Conservation (phyloP, 495 filamentous ascomycete genomes). For the Talaromyces ruber region DNA sequence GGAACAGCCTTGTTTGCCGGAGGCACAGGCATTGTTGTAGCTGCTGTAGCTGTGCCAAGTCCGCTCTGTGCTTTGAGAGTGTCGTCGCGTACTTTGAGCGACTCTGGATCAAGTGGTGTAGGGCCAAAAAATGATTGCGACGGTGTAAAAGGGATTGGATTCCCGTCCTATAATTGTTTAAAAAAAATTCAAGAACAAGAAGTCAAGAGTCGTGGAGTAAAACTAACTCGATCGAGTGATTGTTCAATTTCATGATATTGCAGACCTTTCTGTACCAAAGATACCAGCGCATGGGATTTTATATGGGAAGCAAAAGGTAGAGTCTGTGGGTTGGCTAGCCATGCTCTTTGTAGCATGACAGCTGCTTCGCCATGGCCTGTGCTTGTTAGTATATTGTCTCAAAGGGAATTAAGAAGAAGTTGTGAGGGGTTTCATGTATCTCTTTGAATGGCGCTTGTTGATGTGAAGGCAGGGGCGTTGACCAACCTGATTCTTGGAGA, state of each 20-base stretch:
- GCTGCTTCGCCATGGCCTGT: slow-evolving; percentile 60
- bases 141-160: slow-evolving; percentile 25
- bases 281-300: slow-evolving; percentile 64
- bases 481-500: slow-evolving; percentile 82
- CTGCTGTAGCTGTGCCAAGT: slow-evolving; percentile 4
- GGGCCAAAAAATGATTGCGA: slow-evolving; percentile 44
- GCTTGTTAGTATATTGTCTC: slow-evolving; percentile 15
- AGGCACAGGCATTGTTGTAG: slow-evolving; percentile 15
- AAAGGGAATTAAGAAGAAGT: slow-evolving; percentile 8
- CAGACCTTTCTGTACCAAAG: slow-evolving; percentile 68
- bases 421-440: slow-evolving; percentile 6
- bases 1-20: slow-evolving; percentile 29
- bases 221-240: slow-evolving; percentile 48
- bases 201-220: slow-evolving; percentile 3
- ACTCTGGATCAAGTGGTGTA: slow-evolving; percentile 26
- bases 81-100: slow-evolving; percentile 21
- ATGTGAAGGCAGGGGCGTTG: slow-evolving; percentile 13
- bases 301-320: slow-evolving; percentile 72
- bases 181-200: neutral
- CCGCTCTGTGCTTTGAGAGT: neutral
- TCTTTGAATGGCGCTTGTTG: neutral
- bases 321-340: slow-evolving; percentile 64
- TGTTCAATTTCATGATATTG: slow-evolving; percentile 65
- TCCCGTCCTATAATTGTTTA: slow-evolving; percentile 30
- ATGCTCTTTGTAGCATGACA: slow-evolving; percentile 73